Base-by-base conservation (phyloP, 2,329 filamentous ascomycete genomes). In the Claviceps purpurea region DNA sequence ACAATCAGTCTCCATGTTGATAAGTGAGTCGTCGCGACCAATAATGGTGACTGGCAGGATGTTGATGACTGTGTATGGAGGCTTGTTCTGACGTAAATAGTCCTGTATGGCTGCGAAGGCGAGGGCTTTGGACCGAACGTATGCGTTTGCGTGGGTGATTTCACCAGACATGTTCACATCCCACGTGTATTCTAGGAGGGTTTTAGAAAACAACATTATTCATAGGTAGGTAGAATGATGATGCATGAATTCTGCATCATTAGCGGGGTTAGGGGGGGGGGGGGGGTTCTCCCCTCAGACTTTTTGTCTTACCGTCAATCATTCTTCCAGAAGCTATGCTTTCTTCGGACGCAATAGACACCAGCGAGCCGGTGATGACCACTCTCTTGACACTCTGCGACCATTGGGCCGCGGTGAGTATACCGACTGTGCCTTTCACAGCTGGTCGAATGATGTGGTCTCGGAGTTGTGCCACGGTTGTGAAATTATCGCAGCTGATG, bases 301-400 rank as follows among this genome's bases (percentile, higher is more conserved):
- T 8, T 18, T 1, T 4, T 10, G 4, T 22, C n/a, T 26, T 38
- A 49, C 50, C 51, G 30, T 50, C 47, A 41, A 46, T 24, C 18
- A 47, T 5, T 10, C 46, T n/a, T 24, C 47, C 41, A 20, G 30
- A 14, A 5, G 2, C 34, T 8, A 52, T 18, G 14, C 42, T 47
- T 14, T 45, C 49, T 30, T 4, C 3, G 20, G 52, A 50, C 30
- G 49, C 44, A 7, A 62, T 50, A 40, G 65, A 61, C 1, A 55
- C 58, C 13, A 64, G 58, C 1, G 69, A 73, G 5, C 64, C 67
- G 2, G 72, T 74, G 49, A 75, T 68, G 18, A 74, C 66, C 8
- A 74, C 57, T 14, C 68, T 63, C 52, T 65, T 62, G n/a, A 75
- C 61, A 0, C 58, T 62, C 1, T 58, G 54, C 5, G 52, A 53